Evolutionary conservation across 2,329 filamentous ascomycete genomes (phyloP).

Genomic region (Sporothrix euskadiensis): DNA sequence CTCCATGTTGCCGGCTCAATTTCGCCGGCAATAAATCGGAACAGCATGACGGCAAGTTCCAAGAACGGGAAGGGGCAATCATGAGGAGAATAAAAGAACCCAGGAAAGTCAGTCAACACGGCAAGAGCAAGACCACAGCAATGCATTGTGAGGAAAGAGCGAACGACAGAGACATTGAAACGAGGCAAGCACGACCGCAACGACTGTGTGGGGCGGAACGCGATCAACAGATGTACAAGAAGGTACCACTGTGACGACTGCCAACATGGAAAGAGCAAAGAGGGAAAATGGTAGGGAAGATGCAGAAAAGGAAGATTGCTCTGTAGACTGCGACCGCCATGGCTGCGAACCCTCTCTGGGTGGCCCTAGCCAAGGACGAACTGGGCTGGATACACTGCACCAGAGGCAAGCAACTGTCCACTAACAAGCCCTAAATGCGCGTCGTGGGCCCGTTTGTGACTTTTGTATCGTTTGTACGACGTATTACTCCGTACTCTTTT

Average conservation of each 20-base stretch:
- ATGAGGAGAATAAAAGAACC: not conserved
- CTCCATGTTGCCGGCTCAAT: not conserved
- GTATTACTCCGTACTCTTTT: not conserved
- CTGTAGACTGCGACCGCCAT: not conserved
- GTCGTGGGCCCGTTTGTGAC: conserved; percentile 24
- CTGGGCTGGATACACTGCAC: not conserved
- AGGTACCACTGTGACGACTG: not conserved
- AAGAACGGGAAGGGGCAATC: not conserved
- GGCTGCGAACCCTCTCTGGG: not conserved
- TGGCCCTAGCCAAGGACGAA: not conserved
- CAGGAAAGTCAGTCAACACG: not conserved
- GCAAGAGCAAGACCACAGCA: not conserved
- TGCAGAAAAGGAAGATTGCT: not conserved
- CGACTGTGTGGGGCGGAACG: not conserved
- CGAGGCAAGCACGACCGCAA: not conserved
- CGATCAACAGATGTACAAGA: not conserved
- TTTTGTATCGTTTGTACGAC: conserved; percentile 5
- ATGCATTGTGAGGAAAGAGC: not conserved
- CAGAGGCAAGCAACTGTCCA: not conserved
- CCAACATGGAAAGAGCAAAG: not conserved
- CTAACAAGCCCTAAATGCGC: conserved; percentile 12
- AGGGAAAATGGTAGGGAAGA: not conserved
- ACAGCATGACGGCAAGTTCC: not conserved
- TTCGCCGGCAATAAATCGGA: conserved; percentile 11
- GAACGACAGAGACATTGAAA: not conserved